Conservation (phyloP, 805 yeast genomes). For the Sungouiella blattae region DNA sequence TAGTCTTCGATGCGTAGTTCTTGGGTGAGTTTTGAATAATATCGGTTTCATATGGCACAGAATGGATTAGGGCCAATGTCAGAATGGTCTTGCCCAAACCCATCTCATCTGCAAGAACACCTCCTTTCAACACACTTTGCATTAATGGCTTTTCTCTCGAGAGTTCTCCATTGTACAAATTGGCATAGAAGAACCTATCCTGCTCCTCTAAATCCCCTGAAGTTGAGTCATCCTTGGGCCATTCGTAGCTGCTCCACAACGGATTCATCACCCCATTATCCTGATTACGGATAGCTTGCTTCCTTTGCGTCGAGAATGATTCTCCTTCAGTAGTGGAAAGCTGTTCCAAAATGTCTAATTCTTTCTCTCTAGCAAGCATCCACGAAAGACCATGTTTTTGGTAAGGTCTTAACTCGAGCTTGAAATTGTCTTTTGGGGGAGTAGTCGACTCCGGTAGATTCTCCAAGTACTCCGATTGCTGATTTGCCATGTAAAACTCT, state of each 20-base stretch:
- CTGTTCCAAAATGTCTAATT: slow-evolving; percentile 42
- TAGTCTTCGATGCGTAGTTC: slow-evolving; percentile 64
- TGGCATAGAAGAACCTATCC: slow-evolving; percentile 58
- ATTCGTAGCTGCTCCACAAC: slow-evolving; percentile 72
- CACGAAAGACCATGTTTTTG: slow-evolving; percentile 85
- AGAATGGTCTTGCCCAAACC: slow-evolving; percentile 93
- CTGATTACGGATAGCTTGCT: slow-evolving; percentile 19
- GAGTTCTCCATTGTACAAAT: slow-evolving; percentile 76
- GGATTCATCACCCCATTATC: slow-evolving; percentile 70
- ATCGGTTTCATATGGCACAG: slow-evolving; percentile 52
- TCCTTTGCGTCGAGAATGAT: slow-evolving; percentile 25
- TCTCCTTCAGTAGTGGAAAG: slow-evolving; percentile 20
- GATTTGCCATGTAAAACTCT: slow-evolving; percentile 69
- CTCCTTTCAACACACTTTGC: slow-evolving; percentile 64
- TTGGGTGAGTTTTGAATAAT: slow-evolving; percentile 10
- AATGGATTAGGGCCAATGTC: slow-evolving; percentile 66
- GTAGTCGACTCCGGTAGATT: slow-evolving; percentile 63
- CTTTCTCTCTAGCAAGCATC: slow-evolving; percentile 82
- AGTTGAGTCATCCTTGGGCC: slow-evolving; percentile 57
- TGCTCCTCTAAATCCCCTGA: slow-evolving; percentile 2
- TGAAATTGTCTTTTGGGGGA: slow-evolving; percentile 45
- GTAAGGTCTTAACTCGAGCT: slow-evolving; percentile 62
- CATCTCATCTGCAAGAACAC: slow-evolving; percentile 95
- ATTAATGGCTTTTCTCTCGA: slow-evolving; percentile 65
- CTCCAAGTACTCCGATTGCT: slow-evolving; percentile 53